Percentiles rank a stretch among this genome's conserved stretches.
phyloP scores from a whole-genome alignment of 2,329 filamentous ascomycete genomes.

The Fulvia fulva region DNA sequence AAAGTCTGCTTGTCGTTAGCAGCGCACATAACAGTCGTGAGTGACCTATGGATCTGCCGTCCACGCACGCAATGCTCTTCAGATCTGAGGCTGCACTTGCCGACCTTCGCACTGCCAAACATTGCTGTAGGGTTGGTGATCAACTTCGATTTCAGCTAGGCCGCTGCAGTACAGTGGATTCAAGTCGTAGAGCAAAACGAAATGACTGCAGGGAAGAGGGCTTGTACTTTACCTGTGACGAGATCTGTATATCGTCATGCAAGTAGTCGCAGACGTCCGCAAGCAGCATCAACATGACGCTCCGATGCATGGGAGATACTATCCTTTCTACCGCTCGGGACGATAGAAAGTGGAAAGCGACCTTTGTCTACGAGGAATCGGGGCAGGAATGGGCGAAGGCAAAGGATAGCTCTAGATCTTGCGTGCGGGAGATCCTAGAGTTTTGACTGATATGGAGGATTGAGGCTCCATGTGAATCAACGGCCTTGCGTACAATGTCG shows the following conservation, averaged over 20 bases:
- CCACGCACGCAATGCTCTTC: constrained; percentile 27
- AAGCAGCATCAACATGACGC: background rate
- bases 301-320: background rate
- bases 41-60: constrained; percentile 30
- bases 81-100: constrained; percentile 30
- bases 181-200: background rate
- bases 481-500: background rate
- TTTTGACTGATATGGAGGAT: background rate
- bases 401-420: background rate
- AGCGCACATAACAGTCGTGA: background rate
- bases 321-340: background rate
- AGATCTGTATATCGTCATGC: background rate
- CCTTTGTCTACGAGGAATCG: background rate
- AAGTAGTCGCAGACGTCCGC: background rate
- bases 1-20: background rate
- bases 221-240: background rate
- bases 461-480: background rate
- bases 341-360: background rate
- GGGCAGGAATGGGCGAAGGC: background rate
- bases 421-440: background rate
- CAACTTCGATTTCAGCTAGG: background rate
- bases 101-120: constrained; percentile 21
- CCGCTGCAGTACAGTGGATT: background rate
- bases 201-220: background rate
- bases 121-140: constrained; percentile 7